Evolutionary conservation across 345 rosid genomes (phyloP).

Genomic region (Mallotus nudiflorus): DNA sequence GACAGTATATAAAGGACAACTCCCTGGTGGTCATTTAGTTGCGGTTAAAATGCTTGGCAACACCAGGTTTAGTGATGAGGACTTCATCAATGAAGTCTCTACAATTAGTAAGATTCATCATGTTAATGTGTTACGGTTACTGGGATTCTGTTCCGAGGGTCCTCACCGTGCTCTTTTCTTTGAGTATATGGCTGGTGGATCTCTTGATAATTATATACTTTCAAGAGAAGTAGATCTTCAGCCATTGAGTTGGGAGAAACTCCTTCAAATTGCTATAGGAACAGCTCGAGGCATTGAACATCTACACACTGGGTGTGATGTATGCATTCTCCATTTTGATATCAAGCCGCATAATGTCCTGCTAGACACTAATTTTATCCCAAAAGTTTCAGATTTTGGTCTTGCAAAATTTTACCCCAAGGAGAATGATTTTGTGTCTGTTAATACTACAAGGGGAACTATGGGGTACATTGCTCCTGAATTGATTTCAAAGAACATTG

Average conservation of each 20-base stretch:
- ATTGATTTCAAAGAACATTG: conserved; percentile 22
- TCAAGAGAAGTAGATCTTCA: conserved; percentile 10
- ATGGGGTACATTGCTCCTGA: conserved; percentile 30
- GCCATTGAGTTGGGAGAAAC: conserved; percentile 29
- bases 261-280: conserved; percentile 26
- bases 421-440: conserved; percentile 23
- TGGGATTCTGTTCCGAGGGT: conserved; percentile 34
- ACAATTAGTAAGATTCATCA: conserved; percentile 25
- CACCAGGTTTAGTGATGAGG: conserved; percentile 11
- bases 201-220: conserved; percentile 22
- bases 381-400: conserved; percentile 37
- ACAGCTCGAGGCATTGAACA: conserved; percentile 33
- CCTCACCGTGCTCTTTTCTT: conserved; percentile 19
- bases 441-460: conserved; percentile 22
- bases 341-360: conserved; percentile 36
- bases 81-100: conserved; percentile 22
- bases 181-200: conserved; percentile 28
- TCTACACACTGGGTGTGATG: conserved; percentile 27
- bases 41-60: conserved; percentile 31
- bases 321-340: conserved; percentile 36
- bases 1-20: conserved; percentile 28
- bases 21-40: conserved; percentile 23
- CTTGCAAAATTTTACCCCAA: conserved; percentile 26
- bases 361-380: conserved; percentile 25
- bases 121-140: conserved; percentile 18